Conservation (phyloP, 116 monocot genomes). For the Posidonia oceanica region DNA sequence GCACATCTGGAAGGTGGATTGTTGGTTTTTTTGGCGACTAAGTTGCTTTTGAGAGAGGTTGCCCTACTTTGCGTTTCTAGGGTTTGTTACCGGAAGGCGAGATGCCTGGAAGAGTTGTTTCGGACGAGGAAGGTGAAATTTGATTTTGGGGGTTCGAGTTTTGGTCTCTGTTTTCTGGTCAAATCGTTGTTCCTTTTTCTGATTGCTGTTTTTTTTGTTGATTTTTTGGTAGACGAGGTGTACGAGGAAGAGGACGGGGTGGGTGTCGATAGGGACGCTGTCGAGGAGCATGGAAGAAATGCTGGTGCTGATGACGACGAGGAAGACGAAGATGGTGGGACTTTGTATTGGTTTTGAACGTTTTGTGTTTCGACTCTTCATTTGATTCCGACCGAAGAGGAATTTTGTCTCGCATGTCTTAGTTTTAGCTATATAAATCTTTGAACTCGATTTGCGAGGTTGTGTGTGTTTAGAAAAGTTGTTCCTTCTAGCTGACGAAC, state of each 20-base stretch:
- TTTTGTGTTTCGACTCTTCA: neutral
- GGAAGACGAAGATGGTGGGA: conserved; percentile 23
- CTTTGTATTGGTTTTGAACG: neutral
- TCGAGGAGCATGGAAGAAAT: conserved; percentile 5
- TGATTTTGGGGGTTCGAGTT: neutral
- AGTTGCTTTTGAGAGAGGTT: neutral
- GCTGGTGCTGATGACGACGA: conserved; percentile 32
- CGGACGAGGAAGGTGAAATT: conserved; percentile 62
- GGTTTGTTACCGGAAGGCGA: neutral
- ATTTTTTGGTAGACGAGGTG: conserved; percentile 37
- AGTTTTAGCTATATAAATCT: too few relatives aligned
- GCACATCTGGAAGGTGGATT: too few relatives aligned
- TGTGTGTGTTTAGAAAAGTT: too few relatives aligned
- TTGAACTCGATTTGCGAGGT: too few relatives aligned
- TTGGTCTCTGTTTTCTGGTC: neutral
- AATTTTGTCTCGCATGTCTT: too few relatives aligned
- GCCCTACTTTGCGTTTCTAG: neutral
- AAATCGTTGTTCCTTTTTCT: neutral
- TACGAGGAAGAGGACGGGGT: conserved; percentile 64
- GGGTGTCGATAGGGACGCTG: conserved; percentile 3
- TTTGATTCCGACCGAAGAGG: too few relatives aligned
- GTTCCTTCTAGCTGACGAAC: too few relatives aligned
- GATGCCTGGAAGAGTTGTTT: conserved; percentile 52
- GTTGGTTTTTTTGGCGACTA: neutral
- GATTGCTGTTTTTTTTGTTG: neutral